A percentile compares a stretch with the other conserved stretches of the same genome.
phyloP scores from a whole-genome alignment of 2,329 filamentous ascomycete genomes.

The Tolypocladium ophioglossoides region DNA sequence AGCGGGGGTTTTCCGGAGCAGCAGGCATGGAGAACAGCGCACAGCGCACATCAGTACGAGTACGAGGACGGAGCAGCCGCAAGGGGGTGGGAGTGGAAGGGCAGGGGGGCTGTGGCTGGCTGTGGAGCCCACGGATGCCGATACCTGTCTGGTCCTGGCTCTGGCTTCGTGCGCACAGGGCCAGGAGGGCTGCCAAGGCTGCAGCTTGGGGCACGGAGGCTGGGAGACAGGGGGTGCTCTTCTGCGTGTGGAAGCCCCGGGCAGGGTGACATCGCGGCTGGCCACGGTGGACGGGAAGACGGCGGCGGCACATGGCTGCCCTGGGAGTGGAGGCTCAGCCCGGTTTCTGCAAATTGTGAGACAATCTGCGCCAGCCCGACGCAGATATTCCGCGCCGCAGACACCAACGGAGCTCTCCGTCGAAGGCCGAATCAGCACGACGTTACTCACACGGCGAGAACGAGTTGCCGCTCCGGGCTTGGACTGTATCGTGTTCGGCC shows the following conservation, averaged over 20 bases:
- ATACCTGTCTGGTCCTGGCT: background rate
- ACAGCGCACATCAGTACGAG: background rate
- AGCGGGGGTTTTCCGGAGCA: background rate
- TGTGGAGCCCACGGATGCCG: background rate
- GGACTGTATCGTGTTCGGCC: background rate
- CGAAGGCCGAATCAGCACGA: no score
- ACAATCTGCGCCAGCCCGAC: background rate
- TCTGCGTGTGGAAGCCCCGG: background rate
- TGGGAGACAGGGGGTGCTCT: background rate
- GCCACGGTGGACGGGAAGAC: background rate
- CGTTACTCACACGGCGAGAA: no score
- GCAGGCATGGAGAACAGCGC: background rate
- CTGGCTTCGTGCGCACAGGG: background rate
- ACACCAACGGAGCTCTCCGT: no score
- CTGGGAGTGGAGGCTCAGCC: background rate
- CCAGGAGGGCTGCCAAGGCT: background rate
- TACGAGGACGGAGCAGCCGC: no score
- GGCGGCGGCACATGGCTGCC: background rate
- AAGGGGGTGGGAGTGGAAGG: no score
- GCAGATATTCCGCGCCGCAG: no score
- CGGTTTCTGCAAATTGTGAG: background rate
- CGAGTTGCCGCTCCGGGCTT: no score
- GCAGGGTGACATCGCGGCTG: background rate
- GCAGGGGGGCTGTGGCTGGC: background rate
- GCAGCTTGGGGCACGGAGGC: background rate